These are phyloP conservation scores for Mallotus repandus DNA, from an alignment of 441 rosid genomes.

Conservation along the genomic window DNA sequence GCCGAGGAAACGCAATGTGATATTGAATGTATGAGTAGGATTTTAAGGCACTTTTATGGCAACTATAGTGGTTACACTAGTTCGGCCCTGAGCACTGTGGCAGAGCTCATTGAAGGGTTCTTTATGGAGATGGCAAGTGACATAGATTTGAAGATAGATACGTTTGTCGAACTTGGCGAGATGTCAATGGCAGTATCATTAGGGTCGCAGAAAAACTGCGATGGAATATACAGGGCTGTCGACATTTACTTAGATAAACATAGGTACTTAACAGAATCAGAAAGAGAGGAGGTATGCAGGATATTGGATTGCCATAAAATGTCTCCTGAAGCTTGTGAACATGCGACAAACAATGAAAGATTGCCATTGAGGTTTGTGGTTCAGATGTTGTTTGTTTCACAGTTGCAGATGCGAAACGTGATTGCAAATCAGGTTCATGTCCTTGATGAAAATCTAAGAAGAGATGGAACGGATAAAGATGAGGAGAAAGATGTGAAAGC, in stretches of 20 bases:
- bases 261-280: slow-evolving; percentile 46
- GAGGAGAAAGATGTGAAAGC: slow-evolving; percentile 26
- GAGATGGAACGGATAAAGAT: slow-evolving; percentile 31
- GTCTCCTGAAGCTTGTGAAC: slow-evolving; percentile 68
- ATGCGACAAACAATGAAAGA: slow-evolving; percentile 64
- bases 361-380: slow-evolving; percentile 66
- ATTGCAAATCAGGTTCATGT: slow-evolving; percentile 32
- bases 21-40: slow-evolving; percentile 53
- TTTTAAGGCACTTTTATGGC: slow-evolving; percentile 54
- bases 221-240: slow-evolving; percentile 73
- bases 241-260: slow-evolving; percentile 68
- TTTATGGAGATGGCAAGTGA: slow-evolving; percentile 51
- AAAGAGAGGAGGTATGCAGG: slow-evolving; percentile 64
- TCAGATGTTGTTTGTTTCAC: slow-evolving; percentile 54
- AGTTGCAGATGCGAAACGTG: slow-evolving; percentile 56
- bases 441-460: slow-evolving; percentile 26
- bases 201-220: slow-evolving; percentile 45
- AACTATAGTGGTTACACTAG: slow-evolving; percentile 31
- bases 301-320: slow-evolving; percentile 61
- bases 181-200: slow-evolving; percentile 47
- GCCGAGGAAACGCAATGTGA: slow-evolving; percentile 52
- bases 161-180: slow-evolving; percentile 54
- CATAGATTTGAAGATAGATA: slow-evolving; percentile 38
- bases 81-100: slow-evolving; percentile 44
- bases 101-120: slow-evolving; percentile 66